Conservation (phyloP, 225 moss, liverwort and hornwort species). For the Rhytidiadelphus loreus region DNA sequence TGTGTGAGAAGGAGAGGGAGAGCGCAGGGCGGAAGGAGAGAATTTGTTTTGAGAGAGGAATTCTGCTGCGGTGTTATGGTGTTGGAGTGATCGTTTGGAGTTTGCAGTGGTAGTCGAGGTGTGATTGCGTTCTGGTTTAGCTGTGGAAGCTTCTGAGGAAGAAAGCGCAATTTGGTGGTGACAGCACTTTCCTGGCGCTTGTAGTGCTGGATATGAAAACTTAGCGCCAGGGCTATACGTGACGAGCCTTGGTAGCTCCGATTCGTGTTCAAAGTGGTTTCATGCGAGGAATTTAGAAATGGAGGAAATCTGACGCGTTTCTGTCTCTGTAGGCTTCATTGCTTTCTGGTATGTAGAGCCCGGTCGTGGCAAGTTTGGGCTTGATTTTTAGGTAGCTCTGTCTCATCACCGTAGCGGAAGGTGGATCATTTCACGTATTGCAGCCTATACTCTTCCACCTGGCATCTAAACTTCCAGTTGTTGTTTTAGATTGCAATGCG, state of each 20-base stretch:
- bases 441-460: neutral
- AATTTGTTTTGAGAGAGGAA: neutral
- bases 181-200: neutral
- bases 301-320: conserved; percentile 1
- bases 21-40: neutral
- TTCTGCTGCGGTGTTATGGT: neutral
- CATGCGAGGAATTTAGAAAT: neutral
- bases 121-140: conserved; percentile 3
- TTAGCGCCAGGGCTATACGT: neutral
- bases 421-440: neutral
- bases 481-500: neutral
- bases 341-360: neutral
- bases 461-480: neutral
- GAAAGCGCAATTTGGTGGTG: conserved; percentile 3
- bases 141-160: neutral
- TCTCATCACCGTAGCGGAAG: neutral
- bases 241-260: neutral
- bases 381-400: neutral
- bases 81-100: conserved; percentile 1
- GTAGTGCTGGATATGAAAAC: neutral
- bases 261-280: neutral
- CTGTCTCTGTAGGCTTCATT: neutral
- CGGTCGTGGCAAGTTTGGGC: neutral
- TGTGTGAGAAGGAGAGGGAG: neutral
- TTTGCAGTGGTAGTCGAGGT: conserved; percentile 3